Conservation (phyloP, 176 grass and related monocot genomes). For the Chrysopogon serrulatus region DNA sequence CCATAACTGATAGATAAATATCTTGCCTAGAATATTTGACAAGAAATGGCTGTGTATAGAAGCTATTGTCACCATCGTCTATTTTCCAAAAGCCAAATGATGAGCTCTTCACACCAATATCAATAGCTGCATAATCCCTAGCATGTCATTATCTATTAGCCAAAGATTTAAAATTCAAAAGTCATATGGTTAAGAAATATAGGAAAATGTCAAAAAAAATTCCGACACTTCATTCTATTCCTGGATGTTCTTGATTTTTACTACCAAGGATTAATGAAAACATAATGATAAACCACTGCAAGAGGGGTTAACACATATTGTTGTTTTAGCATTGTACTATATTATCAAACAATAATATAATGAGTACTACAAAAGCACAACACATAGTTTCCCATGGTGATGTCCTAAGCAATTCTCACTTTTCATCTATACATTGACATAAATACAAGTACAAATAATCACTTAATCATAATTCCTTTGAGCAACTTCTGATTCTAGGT, state of each 20-base stretch:
- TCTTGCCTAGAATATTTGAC: slow-evolving; percentile 94
- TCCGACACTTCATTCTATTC: not conserved
- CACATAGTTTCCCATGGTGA: no score
- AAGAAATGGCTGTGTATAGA: slow-evolving; percentile 78
- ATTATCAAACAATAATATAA: not conserved
- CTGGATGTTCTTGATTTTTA: not conserved
- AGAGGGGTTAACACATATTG: not conserved
- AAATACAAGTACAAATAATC: no score
- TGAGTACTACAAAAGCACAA: no score
- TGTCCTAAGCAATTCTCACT: no score
- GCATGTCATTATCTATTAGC: slow-evolving; percentile 78
- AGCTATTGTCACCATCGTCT: slow-evolving; percentile 81
- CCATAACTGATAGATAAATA: slow-evolving; percentile 82
- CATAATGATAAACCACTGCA: not conserved
- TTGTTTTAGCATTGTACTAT: not conserved
- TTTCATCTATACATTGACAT: no score
- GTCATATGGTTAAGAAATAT: not conserved
- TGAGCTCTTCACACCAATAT: slow-evolving; percentile 50
- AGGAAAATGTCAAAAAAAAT: not conserved
- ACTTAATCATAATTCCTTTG: no score
- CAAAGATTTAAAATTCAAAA: slow-evolving; percentile 37
- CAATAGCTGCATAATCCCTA: slow-evolving; percentile 90
- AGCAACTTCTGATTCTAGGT: no score
- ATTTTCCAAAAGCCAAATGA: slow-evolving; percentile 80
- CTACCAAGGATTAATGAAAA: not conserved